Conservation (phyloP, 768 basidiomycete genomes). For the Gloeopeniophorella convolvens region DNA sequence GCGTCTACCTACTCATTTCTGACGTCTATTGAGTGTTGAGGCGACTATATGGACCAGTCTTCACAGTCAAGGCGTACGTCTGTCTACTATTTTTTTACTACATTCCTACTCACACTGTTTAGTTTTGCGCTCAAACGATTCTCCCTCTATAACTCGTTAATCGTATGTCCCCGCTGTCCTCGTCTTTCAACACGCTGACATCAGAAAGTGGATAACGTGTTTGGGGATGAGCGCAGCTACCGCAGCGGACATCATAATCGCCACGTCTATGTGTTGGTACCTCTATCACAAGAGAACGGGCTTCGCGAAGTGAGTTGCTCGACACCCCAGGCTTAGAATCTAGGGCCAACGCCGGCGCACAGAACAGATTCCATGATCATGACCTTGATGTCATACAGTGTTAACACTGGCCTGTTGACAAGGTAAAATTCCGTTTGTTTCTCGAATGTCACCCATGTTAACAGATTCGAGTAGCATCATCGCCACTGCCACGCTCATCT, state of each 20-base stretch:
- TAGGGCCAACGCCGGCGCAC: not conserved
- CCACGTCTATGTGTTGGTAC: constrained; percentile 41
- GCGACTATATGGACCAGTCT: constrained; percentile 30
- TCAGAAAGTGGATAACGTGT: constrained; percentile 41
- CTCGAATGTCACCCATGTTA: not conserved
- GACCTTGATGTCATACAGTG: constrained; percentile 24
- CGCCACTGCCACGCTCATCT: constrained; percentile 14
- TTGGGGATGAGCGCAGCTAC: constrained; percentile 40
- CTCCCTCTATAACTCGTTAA: constrained; percentile 31
- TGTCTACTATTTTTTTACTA: not conserved
- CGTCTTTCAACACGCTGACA: not conserved
- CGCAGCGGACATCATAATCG: constrained; percentile 45
- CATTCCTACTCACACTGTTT: constrained; percentile 11
- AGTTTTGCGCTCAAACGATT: constrained; percentile 27
- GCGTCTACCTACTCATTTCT: constrained; percentile 5
- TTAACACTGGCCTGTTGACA: constrained; percentile 25
- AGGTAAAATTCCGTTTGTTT: constrained; percentile 19
- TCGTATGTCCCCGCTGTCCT: constrained; percentile 21
- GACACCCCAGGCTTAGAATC: not conserved
- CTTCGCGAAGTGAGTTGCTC: constrained; percentile 31
- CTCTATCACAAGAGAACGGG: constrained; percentile 44
- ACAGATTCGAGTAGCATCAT: constrained; percentile 14
- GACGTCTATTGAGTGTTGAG: not conserved
- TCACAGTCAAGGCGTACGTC: constrained; percentile 40
- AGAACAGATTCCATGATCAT: constrained; percentile 27